These are phyloP conservation scores for Phaeotremella skinneri DNA, from an alignment of 768 basidiomycete species.

Conservation along the genomic window DNA sequence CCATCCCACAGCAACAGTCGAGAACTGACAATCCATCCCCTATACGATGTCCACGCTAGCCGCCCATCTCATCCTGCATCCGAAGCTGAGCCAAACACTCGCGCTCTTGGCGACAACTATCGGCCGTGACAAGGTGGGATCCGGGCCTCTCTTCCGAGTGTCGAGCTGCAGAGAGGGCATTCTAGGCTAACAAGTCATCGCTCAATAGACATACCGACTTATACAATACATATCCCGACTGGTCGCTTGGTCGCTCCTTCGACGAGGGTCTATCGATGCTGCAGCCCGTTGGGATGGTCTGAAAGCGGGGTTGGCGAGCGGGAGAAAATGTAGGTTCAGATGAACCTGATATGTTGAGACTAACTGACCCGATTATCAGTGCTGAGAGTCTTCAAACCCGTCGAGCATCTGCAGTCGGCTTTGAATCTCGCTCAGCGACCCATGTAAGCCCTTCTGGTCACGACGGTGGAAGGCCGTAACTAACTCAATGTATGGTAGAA, in stretches of 20 bases:
- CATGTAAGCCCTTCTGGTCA: conserved; percentile 30
- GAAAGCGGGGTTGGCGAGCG: conserved; percentile 78
- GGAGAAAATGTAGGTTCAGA: conserved; percentile 69
- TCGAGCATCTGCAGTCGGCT: conserved; percentile 90
- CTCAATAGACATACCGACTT: conserved; percentile 72
- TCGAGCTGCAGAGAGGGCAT: background rate
- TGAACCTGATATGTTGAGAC: background rate
- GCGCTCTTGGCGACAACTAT: conserved; percentile 76
- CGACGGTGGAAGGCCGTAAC: background rate
- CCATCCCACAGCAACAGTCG: background rate
- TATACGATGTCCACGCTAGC: conserved; percentile 46
- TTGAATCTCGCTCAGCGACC: conserved; percentile 61
- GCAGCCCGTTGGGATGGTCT: conserved; percentile 77
- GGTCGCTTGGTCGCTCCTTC: conserved; percentile 75
- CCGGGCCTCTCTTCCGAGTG: background rate
- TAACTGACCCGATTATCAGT: conserved; percentile 56
- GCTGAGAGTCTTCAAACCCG: conserved; percentile 85
- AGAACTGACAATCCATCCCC: too few species aligned
- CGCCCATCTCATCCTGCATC: conserved; percentile 74
- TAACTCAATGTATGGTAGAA: conserved; percentile 9
- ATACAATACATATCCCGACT: conserved; percentile 88
- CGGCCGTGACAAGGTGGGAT: conserved; percentile 80
- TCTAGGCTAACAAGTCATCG: background rate
- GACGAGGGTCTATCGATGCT: conserved; percentile 66
- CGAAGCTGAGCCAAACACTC: conserved; percentile 69